phyloP scores from a whole-genome alignment of 2,329 filamentous ascomycete species.

The Beauveria asiatica region DNA sequence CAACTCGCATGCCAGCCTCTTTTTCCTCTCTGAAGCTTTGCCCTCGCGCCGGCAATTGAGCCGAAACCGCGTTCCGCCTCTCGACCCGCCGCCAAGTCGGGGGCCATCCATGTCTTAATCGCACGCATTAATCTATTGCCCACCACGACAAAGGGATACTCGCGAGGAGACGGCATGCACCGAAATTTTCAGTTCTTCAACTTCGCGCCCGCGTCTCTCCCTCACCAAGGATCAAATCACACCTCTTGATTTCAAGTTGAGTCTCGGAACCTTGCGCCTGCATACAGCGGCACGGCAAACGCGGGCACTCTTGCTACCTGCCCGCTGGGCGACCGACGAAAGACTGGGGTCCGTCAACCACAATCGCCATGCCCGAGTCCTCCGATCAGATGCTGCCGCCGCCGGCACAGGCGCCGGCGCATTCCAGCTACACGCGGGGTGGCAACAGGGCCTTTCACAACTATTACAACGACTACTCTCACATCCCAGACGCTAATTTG shows the following conservation, averaged over 20 bases:
- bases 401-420: conserved; percentile 25
- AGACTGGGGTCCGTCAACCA: not conserved
- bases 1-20: not conserved
- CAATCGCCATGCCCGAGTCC: conserved; percentile 13
- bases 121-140: not conserved
- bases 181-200: not conserved
- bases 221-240: not conserved
- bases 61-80: not conserved
- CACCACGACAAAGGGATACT: not conserved
- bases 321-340: not conserved
- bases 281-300: not conserved
- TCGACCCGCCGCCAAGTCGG: conserved; percentile 1
- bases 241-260: not conserved
- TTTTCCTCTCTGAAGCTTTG: not conserved
- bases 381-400: conserved; percentile 33
- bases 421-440: conserved; percentile 39
- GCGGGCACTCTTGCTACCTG: not conserved
- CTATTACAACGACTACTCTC: conserved; percentile 61
- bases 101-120: conserved; percentile 1
- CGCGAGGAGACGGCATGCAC: not conserved
- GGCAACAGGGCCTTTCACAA: conserved; percentile 66
- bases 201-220: not conserved
- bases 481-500: conserved; percentile 65
- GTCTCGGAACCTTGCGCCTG: not conserved
- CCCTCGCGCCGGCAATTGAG: not conserved